These are phyloP conservation scores for Floccularia luteovirens DNA, from an alignment of 768 basidiomycete genomes.

Conservation along the genomic window DNA sequence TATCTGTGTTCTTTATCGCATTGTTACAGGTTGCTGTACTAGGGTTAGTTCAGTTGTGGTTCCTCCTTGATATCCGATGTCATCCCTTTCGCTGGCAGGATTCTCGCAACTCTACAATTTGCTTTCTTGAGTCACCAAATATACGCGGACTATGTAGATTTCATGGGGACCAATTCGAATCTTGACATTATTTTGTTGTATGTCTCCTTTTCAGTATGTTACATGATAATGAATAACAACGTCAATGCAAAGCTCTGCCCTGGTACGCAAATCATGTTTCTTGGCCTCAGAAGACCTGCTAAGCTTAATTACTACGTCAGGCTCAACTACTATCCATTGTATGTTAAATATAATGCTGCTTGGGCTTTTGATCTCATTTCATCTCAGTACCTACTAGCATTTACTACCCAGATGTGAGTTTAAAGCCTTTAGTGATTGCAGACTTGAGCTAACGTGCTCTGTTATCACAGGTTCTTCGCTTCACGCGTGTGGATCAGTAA, in stretches of 20 bases:
- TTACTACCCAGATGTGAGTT: constrained; percentile 3
- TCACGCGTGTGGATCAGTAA: constrained; percentile 9
- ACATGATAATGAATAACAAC: background rate
- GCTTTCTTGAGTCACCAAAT: constrained; percentile 7
- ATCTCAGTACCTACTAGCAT: constrained; percentile 1
- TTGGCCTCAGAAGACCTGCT: background rate
- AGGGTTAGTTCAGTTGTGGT: too few species aligned
- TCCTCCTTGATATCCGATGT: too few species aligned
- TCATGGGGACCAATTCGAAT: background rate
- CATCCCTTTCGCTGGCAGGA: background rate
- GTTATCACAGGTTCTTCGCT: constrained; percentile 7
- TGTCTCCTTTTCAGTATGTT: background rate
- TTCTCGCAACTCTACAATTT: constrained; percentile 1
- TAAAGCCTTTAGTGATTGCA: background rate
- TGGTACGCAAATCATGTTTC: background rate
- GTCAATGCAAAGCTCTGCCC: background rate
- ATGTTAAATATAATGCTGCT: background rate
- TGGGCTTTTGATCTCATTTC: background rate
- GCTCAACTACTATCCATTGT: constrained; percentile 2
- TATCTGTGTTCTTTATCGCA: too few species aligned
- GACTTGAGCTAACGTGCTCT: background rate
- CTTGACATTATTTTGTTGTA: constrained; percentile 4
- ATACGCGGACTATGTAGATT: constrained; percentile 6
- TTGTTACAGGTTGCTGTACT: background rate
- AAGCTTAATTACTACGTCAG: background rate